Conservation (phyloP, 2,329 filamentous ascomycete species). For the Pseudopithomyces chartarum region DNA sequence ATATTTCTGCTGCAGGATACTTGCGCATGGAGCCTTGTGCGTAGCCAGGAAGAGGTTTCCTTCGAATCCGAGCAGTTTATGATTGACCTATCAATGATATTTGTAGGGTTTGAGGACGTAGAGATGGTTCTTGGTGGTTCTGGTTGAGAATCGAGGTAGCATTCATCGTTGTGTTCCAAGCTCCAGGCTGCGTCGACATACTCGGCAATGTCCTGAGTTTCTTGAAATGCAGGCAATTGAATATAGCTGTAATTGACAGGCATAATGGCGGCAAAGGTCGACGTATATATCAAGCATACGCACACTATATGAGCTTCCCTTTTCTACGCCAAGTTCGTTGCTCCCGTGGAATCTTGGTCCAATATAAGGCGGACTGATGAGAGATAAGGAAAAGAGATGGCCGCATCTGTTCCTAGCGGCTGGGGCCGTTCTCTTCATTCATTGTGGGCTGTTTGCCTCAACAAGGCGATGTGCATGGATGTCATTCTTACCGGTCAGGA, state of each 20-base stretch:
- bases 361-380: too few species aligned
- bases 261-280: constrained; percentile 2
- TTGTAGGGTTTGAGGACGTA: constrained; percentile 7
- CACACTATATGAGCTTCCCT: neutral
- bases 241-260: constrained; percentile 20
- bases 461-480: too few species aligned
- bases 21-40: constrained; percentile 18
- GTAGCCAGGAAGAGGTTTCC: constrained; percentile 24
- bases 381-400: too few species aligned
- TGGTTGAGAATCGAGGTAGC: neutral
- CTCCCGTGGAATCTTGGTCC: too few species aligned
- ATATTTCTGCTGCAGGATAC: constrained; percentile 27
- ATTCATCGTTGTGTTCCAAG: neutral
- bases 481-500: too few species aligned
- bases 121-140: constrained; percentile 2
- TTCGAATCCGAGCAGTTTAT: constrained; percentile 24
- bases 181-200: constrained; percentile 10
- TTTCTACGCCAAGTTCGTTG: neutral
- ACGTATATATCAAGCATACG: neutral
- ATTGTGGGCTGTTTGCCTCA: too few species aligned
- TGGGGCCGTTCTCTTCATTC: too few species aligned
- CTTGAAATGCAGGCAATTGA: constrained; percentile 15
- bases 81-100: constrained; percentile 13
- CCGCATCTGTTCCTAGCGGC: too few species aligned
- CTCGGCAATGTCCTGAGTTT: constrained; percentile 23